phyloP scores from a whole-genome alignment of 1,284 basidiomycete genomes.

The Boletus sp. region DNA sequence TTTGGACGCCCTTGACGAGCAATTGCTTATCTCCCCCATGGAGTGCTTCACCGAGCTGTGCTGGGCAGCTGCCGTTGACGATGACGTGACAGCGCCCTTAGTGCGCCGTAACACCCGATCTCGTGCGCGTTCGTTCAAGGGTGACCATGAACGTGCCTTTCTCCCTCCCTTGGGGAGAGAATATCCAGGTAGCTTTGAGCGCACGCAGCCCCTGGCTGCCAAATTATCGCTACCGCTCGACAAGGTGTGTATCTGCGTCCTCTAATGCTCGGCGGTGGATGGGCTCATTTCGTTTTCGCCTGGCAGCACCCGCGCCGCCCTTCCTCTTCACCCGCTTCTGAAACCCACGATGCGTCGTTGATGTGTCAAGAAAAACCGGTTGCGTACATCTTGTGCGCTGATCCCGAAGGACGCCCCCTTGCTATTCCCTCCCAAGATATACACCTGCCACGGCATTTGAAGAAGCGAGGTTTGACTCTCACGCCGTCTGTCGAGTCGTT shows the following conservation, averaged over 20 bases:
- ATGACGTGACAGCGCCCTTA: slow-evolving; percentile 16
- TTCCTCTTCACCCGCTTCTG: slow-evolving; percentile 3
- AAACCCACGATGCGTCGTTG: slow-evolving; percentile 11
- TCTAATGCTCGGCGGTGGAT: background rate
- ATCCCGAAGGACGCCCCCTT: slow-evolving; percentile 17
- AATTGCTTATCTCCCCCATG: slow-evolving; percentile 27
- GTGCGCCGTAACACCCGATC: slow-evolving; percentile 1
- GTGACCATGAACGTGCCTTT: background rate
- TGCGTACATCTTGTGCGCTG: slow-evolving; percentile 17
- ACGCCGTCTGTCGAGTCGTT: slow-evolving; percentile 8
- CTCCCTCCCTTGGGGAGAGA: slow-evolving; percentile 1
- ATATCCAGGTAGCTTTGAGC: slow-evolving; percentile 13
- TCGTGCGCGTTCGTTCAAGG: slow-evolving; percentile 20
- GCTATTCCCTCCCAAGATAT: slow-evolving; percentile 15
- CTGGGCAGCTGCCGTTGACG: slow-evolving; percentile 27
- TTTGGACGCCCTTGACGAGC: slow-evolving; percentile 27
- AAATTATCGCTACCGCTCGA: slow-evolving; percentile 20
- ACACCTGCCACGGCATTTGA: slow-evolving; percentile 1
- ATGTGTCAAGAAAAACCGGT: slow-evolving; percentile 10
- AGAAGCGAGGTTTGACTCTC: slow-evolving; percentile 12
- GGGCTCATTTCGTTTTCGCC: background rate
- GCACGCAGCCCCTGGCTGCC: slow-evolving; percentile 16
- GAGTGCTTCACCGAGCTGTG: slow-evolving; percentile 31
- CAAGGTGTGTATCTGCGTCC: slow-evolving; percentile 12
- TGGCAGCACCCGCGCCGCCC: slow-evolving; percentile 11